Percentiles rank a stretch among this genome's conserved stretches.
These are phyloP conservation scores for Boletus rex-veris DNA, from an alignment of 768 basidiomycete genomes.

Conservation along the genomic window DNA sequence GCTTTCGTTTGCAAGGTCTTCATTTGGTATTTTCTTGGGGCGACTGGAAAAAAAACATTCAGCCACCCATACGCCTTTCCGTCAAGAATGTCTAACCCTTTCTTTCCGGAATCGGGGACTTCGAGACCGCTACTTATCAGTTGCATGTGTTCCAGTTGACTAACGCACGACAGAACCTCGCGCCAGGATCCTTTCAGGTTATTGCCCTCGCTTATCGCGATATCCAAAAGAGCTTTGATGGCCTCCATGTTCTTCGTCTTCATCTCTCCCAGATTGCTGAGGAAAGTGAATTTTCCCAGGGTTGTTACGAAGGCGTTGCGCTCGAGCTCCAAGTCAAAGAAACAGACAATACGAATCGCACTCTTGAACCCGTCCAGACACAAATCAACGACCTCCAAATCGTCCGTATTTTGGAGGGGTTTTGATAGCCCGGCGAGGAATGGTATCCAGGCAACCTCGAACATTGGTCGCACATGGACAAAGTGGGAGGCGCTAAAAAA, in stretches of 20 bases:
- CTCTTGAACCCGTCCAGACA: slow-evolving; percentile 95
- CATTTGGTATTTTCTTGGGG: slow-evolving; percentile 67
- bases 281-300: slow-evolving; percentile 92
- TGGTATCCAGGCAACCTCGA: slow-evolving; percentile 99
- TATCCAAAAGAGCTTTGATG: slow-evolving; percentile 90
- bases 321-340: slow-evolving; percentile 95
- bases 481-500: slow-evolving; percentile 97
- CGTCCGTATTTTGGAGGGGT: slow-evolving; percentile 92
- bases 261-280: slow-evolving; percentile 98
- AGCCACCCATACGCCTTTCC: neutral
- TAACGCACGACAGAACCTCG: slow-evolving; percentile 94
- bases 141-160: slow-evolving; percentile 98
- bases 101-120: slow-evolving; percentile 70
- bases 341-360: slow-evolving; percentile 94
- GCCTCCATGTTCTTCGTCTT: slow-evolving; percentile 99
- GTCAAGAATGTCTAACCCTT: slow-evolving; percentile 56
- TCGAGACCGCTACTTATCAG: slow-evolving; percentile 91
- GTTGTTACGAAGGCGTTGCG: slow-evolving; percentile 99
- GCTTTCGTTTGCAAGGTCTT: slow-evolving; percentile 95
- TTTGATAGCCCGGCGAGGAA: slow-evolving; percentile 94
- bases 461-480: slow-evolving; percentile 97
- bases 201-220: slow-evolving; percentile 96
- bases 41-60: slow-evolving; percentile 26
- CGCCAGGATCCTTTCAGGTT: slow-evolving; percentile 95
- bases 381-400: slow-evolving; percentile 85